Evolutionary conservation across 306 rosid species (phyloP).

Genomic region (Trichosanthes truncata): DNA sequence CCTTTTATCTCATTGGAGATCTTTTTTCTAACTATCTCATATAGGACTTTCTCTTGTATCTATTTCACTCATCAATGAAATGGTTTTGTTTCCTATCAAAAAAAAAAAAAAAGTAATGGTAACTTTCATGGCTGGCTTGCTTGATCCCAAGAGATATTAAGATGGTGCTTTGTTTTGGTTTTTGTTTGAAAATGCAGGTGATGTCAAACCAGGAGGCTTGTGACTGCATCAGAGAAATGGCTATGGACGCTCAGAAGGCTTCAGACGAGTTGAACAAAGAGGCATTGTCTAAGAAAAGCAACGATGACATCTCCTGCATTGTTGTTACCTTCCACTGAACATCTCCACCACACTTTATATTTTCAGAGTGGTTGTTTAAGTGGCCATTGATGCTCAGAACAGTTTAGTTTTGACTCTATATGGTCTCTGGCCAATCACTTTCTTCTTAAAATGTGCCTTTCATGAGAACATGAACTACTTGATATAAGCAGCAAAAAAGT

Average conservation of each 20-base stretch:
- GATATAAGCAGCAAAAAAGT: not conserved
- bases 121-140: not conserved
- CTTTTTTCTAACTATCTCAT: too few relatives aligned
- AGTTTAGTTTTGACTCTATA: not conserved
- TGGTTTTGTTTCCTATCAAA: too few relatives aligned
- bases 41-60: too few relatives aligned
- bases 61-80: too few relatives aligned
- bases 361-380: not conserved
- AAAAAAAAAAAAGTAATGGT: not conserved
- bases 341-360: not conserved
- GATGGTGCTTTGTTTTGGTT: not conserved
- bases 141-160: not conserved
- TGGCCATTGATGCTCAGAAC: not conserved
- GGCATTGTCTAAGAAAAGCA: constrained; percentile 32
- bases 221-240: constrained; percentile 31
- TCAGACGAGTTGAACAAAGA: constrained; percentile 31
- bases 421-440: not conserved
- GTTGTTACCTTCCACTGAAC: constrained; percentile 40
- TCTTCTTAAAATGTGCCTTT: not conserved
- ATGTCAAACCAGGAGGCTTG: constrained; percentile 58
- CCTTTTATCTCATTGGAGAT: too few relatives aligned
- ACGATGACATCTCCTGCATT: constrained; percentile 50
- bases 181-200: constrained; percentile 26
- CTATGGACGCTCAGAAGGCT: constrained; percentile 34
- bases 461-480: not conserved